Base-by-base conservation (phyloP, 2,329 filamentous ascomycete species). In the Didymella pomorum region DNA sequence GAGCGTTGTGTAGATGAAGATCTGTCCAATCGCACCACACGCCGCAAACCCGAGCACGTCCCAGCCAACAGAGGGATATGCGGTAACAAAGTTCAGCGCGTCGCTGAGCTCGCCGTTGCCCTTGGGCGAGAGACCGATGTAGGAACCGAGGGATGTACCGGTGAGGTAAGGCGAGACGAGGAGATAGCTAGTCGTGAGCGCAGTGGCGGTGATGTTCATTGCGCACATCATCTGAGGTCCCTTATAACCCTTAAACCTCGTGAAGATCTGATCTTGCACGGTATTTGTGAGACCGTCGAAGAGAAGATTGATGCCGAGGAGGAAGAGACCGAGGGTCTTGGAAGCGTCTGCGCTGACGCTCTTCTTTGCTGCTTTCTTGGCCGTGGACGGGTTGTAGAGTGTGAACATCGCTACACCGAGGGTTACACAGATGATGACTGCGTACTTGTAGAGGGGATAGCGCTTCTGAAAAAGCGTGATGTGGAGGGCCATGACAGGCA, bases 191-290 rank as follows among this genome's bases (percentile, higher is more conserved):
- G 86, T 83, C 3, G 93, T 98, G 56, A 98, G 82, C 45, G 87
- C 73, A 3, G 93, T 94, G 68, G 87, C 89, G 78, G 98, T 90
- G 55, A 97, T 81, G 76, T 98, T 99, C 79, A 97, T 92, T 37
- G 94, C 93, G 75, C 93, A 96, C 95, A 99, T 99, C 95, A 99
- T 99, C 84, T 99, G 95, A 59, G 94, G 93, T 10, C 95, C 95
- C 2, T 87, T 87, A 76, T 95, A 97, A 16, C 35, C 35, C 64
- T 87, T 87, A 79, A 93, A 96, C 1, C 78, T 74, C 25, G 80
- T 78, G 76, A 98, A 97, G 76, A 99, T 92, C 78, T 97, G 89
- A 78, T 99, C 95, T 82, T 99, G 95, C 2, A 94, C 97, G 52
- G 90, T 93, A 79, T 99, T 99, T 58, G 94, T 98, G 52, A 99